Percentiles rank a stretch among this genome's conserved stretches.
Conservation (phyloP, 2,329 filamentous ascomycete species). For the Ceratocystis huliohia region DNA sequence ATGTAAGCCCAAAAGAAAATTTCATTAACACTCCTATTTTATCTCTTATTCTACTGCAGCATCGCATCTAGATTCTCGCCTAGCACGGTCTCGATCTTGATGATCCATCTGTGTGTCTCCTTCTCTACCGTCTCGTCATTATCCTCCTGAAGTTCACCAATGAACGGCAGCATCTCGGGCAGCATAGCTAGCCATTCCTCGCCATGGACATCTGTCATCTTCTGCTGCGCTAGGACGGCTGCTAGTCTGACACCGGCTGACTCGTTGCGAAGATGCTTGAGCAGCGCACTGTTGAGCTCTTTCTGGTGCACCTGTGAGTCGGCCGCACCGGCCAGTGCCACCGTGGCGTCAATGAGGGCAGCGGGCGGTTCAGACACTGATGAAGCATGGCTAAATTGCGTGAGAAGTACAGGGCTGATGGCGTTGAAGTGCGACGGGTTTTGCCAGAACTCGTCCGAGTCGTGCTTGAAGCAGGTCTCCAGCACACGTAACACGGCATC, state of each 20-base stretch:
- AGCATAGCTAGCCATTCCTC: constrained; percentile 88
- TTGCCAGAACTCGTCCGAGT: constrained; percentile 95
- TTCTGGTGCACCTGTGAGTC: constrained; percentile 85
- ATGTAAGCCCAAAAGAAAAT: not conserved
- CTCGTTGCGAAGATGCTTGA: constrained; percentile 66
- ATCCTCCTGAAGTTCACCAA: constrained; percentile 91
- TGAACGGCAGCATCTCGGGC: constrained; percentile 91
- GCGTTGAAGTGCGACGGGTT: constrained; percentile 71
- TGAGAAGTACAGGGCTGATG: constrained; percentile 56
- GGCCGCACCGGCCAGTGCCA: constrained; percentile 65
- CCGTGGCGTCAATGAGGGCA: constrained; percentile 59
- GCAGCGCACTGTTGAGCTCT: constrained; percentile 65
- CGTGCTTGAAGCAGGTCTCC: constrained; percentile 65
- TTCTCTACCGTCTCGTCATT: constrained; percentile 87
- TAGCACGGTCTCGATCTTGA: constrained; percentile 74
- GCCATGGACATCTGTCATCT: constrained; percentile 64
- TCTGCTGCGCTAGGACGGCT: constrained; percentile 69
- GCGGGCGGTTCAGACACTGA: constrained; percentile 29
- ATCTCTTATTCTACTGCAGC: constrained; percentile 52
- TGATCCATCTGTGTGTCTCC: constrained; percentile 82
- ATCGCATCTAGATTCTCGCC: constrained; percentile 87
- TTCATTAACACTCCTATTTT: not conserved
- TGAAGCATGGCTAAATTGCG: constrained; percentile 41
- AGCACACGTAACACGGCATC: constrained; percentile 58
- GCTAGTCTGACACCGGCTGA: constrained; percentile 61